These are phyloP conservation scores for Backusella luteola DNA, from an alignment of 192 early-diverging fungal species.

Conservation along the genomic window DNA sequence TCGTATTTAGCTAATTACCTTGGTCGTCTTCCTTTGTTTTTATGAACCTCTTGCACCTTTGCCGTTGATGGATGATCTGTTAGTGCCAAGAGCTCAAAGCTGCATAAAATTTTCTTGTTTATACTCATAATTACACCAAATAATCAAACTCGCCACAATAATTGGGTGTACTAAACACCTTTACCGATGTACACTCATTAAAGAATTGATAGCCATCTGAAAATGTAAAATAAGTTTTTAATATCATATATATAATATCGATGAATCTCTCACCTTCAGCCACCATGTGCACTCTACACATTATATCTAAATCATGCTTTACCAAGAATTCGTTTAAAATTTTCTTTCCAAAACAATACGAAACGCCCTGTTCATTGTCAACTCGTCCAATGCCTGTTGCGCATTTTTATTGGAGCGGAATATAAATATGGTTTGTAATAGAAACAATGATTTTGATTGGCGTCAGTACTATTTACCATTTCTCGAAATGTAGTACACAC, in stretches of 20 bases:
- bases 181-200: conserved; percentile 90
- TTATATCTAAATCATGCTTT: conserved; percentile 87
- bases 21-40: conserved; percentile 10
- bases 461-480: neutral
- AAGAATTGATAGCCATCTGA: conserved; percentile 99
- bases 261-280: neutral
- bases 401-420: neutral
- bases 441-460: neutral
- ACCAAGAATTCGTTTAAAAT: conserved; percentile 82
- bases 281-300: conserved; percentile 97
- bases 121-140: conserved; percentile 55
- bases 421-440: neutral
- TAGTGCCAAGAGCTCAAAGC: conserved; percentile 57
- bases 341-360: conserved; percentile 87
- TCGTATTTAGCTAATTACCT: neutral
- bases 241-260: too few relatives aligned
- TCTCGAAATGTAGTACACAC: neutral
- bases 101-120: conserved; percentile 78
- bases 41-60: conserved; percentile 7
- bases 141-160: conserved; percentile 63
- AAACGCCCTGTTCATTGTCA: conserved; percentile 93
- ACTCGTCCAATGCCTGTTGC: conserved; percentile 59
- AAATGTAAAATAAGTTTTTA: neutral
- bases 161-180: conserved; percentile 89
- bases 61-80: conserved; percentile 19